phyloP scores from a whole-genome alignment of 331 rosid genomes.

The Cydonia oblonga region DNA sequence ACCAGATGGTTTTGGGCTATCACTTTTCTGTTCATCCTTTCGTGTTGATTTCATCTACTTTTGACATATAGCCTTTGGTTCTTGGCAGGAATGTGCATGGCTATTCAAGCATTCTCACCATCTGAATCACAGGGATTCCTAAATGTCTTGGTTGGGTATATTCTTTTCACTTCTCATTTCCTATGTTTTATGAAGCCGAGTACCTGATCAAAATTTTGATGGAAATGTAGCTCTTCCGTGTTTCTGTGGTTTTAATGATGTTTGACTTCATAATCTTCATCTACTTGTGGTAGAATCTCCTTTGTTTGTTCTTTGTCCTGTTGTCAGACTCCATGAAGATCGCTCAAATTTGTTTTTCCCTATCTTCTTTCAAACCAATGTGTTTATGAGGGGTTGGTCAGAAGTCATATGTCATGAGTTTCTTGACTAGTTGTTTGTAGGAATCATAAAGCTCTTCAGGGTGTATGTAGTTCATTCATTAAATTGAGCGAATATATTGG shows the following conservation, averaged over 20 bases:
- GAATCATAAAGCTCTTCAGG: neutral
- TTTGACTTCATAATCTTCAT: neutral
- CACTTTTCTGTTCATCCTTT: neutral
- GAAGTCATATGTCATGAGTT: neutral
- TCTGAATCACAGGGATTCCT: conserved; percentile 66
- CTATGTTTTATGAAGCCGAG: neutral
- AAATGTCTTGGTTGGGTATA: conserved; percentile 72
- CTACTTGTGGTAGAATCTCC: neutral
- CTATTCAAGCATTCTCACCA: conserved; percentile 76
- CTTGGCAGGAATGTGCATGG: conserved; percentile 92
- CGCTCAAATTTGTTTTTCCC: neutral
- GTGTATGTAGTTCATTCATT: neutral
- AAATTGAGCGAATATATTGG: neutral
- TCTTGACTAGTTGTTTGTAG: neutral
- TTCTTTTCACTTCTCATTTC: conserved; percentile 2
- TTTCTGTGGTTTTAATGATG: neutral
- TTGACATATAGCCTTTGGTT: conserved; percentile 14
- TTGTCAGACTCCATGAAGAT: neutral
- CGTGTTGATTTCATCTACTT: neutral
- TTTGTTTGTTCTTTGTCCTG: neutral
- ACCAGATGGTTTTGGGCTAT: neutral
- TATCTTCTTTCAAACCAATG: neutral
- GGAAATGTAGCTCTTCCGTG: neutral
- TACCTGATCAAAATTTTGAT: neutral
- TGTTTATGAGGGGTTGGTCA: neutral